A percentile compares a stretch with the other conserved stretches of the same genome.
These are phyloP conservation scores for Talaromyces pinophilus DNA, from an alignment of 2,329 filamentous ascomycete species.

Conservation along the genomic window DNA sequence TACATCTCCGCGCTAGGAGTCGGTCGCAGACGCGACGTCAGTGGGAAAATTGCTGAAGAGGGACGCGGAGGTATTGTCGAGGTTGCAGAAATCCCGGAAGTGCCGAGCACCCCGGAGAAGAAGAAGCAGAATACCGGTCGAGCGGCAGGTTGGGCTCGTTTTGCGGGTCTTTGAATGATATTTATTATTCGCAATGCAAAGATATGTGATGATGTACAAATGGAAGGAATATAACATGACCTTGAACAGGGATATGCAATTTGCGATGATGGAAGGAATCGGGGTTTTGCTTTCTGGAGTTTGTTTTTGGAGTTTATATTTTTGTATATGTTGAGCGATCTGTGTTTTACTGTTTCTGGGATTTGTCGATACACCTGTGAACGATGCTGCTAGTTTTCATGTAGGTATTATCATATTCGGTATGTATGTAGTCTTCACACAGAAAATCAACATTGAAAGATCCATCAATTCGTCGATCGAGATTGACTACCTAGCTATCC, in stretches of 20 bases:
- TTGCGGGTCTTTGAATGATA: constrained; percentile 44
- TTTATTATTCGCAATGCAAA: too few species aligned
- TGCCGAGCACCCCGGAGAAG: constrained; percentile 20
- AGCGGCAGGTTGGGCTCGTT: constrained; percentile 50
- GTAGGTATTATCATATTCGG: background rate
- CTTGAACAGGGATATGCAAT: background rate
- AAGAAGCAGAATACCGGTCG: constrained; percentile 28
- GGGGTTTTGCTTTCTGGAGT: constrained; percentile 2
- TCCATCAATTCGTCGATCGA: background rate
- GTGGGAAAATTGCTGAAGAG: constrained; percentile 51
- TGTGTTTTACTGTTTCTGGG: background rate
- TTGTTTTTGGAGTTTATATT: background rate
- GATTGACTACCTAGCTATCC: too few species aligned
- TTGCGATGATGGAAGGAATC: background rate
- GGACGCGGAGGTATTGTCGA: constrained; percentile 38
- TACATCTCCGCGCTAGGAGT: constrained; percentile 48
- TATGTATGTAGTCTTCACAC: background rate
- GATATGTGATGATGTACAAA: background rate
- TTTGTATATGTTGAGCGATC: constrained; percentile 11
- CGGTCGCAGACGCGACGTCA: constrained; percentile 48
- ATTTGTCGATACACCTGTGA: background rate
- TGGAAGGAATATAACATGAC: background rate
- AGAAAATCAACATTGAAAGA: background rate
- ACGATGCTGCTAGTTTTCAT: background rate
- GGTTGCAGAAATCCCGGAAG: constrained; percentile 18